These are phyloP conservation scores for Chrysoporthe deuterocubensis DNA, from an alignment of 2,329 filamentous ascomycete species.

Conservation along the genomic window DNA sequence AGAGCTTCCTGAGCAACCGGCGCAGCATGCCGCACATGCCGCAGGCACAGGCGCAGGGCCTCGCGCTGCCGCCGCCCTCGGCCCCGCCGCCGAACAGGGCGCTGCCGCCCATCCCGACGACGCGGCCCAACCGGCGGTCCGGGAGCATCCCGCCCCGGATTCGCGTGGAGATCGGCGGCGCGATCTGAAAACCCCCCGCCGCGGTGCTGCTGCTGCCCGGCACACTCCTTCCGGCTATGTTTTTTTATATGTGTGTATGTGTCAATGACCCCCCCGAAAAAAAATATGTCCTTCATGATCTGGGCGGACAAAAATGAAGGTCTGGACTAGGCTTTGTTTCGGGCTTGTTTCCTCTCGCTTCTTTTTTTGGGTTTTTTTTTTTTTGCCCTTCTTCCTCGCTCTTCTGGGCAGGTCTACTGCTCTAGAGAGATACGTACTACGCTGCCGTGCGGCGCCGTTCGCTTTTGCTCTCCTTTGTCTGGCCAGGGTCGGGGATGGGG, in stretches of 20 bases:
- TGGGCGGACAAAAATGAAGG: not conserved
- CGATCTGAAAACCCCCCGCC: not conserved
- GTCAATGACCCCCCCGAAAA: not conserved
- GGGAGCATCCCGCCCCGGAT: slow-evolving; percentile 22
- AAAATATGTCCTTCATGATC: not conserved
- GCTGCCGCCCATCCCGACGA: slow-evolving; percentile 56
- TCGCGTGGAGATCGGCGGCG: slow-evolving; percentile 17
- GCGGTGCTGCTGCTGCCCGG: no score
- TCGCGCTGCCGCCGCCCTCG: slow-evolving; percentile 55
- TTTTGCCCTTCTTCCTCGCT: not conserved
- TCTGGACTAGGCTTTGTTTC: not conserved
- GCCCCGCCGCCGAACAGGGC: slow-evolving; percentile 59
- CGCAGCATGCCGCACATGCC: slow-evolving; percentile 53
- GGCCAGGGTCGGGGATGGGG: not conserved
- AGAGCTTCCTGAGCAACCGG: slow-evolving; percentile 37
- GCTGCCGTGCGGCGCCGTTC: slow-evolving; percentile 4
- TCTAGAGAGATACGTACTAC: slow-evolving; percentile 1
- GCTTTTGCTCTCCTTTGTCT: not conserved
- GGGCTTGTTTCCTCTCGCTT: not conserved
- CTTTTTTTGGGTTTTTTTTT: not conserved
- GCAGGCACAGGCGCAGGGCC: slow-evolving; percentile 21
- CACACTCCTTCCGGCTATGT: no score
- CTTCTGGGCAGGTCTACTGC: not conserved
- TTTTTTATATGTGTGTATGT: slow-evolving; percentile 5
- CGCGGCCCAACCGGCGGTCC: slow-evolving; percentile 26